Evolutionary conservation across 495 filamentous ascomycete species (phyloP).

Genomic region (Penicillium cataractarum): DNA sequence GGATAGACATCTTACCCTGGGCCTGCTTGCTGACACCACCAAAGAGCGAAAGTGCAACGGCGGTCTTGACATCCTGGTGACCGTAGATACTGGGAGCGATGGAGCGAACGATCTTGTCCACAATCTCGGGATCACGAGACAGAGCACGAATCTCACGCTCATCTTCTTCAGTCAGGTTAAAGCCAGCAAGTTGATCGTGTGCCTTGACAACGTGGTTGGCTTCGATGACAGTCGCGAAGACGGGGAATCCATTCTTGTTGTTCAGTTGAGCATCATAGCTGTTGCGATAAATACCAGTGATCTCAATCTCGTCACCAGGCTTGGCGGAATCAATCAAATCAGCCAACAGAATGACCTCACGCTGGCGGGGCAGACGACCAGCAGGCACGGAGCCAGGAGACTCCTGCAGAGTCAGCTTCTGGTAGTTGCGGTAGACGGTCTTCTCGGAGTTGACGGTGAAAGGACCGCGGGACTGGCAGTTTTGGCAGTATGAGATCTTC

Average conservation of each 20-base stretch:
- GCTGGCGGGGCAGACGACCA: conserved; percentile 90
- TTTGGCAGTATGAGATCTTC: conserved; percentile 94
- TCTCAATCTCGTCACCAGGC: conserved; percentile 96
- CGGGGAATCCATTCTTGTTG: conserved; percentile 98
- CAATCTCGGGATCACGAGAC: conserved; percentile 84
- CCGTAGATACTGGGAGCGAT: conserved; percentile 98
- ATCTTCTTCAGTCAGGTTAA: conserved; percentile 93
- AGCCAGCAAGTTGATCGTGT: conserved; percentile 97
- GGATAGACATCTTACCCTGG: conserved; percentile 83
- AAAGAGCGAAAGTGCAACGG: conserved; percentile 91
- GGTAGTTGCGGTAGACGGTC: conserved; percentile 99
- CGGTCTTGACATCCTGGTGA: conserved; percentile 96
- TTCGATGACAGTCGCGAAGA: conserved; percentile 97
- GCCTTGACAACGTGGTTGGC: conserved; percentile 97
- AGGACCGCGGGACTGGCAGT: conserved; percentile 93
- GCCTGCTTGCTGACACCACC: conserved; percentile 92
- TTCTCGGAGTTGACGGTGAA: conserved; percentile 97
- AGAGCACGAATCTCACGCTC: conserved; percentile 89
- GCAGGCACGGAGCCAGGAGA: conserved; percentile 96
- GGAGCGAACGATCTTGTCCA: conserved; percentile 92
- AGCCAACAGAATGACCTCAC: conserved; percentile 95
- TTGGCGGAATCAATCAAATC: conserved; percentile 97
- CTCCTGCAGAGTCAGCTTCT: conserved; percentile 96
- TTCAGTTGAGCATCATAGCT: conserved; percentile 98
- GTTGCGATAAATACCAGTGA: conserved; percentile 97